Evolutionary conservation across 1,284 basidiomycete species (phyloP), one percentile per base, ranked within the genome.

Genomic region (Boletellus deceptivus): DNA sequence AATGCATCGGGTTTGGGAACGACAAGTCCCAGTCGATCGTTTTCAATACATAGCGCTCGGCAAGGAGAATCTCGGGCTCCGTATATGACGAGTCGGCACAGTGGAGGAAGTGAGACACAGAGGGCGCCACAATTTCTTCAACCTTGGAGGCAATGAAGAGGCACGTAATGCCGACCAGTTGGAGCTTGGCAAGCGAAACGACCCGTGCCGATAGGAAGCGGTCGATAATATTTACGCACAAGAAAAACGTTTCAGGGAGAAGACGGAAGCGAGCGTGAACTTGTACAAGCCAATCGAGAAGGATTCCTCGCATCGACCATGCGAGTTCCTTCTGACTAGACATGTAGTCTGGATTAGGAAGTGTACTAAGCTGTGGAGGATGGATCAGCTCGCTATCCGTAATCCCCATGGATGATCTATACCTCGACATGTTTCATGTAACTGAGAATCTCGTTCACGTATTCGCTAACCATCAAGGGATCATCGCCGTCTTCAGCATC

Each of bases 221-320:
- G 72, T 99, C 97, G 64, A 98, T 90, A 64, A 98, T 86, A 77
- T 99, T 98, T 65, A 92, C 79, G 57, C 89, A 89, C 52, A 99
- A 83, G 76, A 96, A 98, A 45, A 99, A 84, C 0, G 96, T 98
- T 74, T 99, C 96, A 9, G 95, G 94, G 8, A 97, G 79, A 17
- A 99, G 81, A 52, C 88, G 88, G 78, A 98, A 98, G 61, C 93
- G 92, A 59, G 85, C 80, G 70, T 99, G 96, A 20, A 98, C 89
- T 73, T 98, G 94, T 59, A 99, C 88, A 53, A 99, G 80, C 97
- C 96, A 98, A 76, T 99, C 96, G 55, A 90, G 89, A 31, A 99
- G 82, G 58, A 98, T 91, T 16, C 90, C 90, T 20, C 94, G 91
- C 91, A 96, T 95, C 51, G 85, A 85, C 93, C 93, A 97, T 4